Evolutionary conservation across 2,329 filamentous ascomycete species (phyloP).

Genomic region (Hypoxylon sp.): DNA sequence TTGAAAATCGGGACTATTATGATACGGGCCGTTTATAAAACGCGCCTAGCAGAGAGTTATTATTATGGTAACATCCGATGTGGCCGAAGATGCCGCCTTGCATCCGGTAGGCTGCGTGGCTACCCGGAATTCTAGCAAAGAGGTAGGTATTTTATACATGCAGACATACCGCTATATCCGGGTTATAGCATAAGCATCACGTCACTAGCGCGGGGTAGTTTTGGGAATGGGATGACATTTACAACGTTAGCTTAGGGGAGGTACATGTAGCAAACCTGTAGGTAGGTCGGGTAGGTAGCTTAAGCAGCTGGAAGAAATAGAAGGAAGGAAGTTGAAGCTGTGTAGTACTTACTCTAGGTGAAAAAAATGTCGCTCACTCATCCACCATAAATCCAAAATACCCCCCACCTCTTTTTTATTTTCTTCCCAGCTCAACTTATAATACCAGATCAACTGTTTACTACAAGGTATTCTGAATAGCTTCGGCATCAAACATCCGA

Average conservation of each 20-base stretch:
- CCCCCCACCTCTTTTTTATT: constrained; percentile 9
- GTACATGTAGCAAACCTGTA: background rate
- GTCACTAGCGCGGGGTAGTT: constrained; percentile 38
- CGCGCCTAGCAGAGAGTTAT: constrained; percentile 5
- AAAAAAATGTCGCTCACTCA: constrained; percentile 32
- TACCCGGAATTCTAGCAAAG: background rate
- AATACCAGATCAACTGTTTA: constrained; percentile 2
- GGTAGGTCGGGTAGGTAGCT: background rate
- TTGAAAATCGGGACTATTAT: too few species aligned
- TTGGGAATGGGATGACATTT: constrained; percentile 8
- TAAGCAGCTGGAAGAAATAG: constrained; percentile 10
- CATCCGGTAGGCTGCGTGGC: constrained; percentile 1
- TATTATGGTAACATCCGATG: constrained; percentile 20
- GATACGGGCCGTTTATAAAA: too few species aligned
- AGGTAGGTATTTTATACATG: constrained; percentile 3
- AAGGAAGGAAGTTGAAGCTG: too few species aligned
- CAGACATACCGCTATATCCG: constrained; percentile 4
- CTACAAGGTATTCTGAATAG: too few species aligned
- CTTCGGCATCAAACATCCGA: constrained; percentile 3
- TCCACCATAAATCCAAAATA: constrained; percentile 8
- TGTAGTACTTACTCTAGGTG: background rate
- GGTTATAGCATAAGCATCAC: constrained; percentile 31
- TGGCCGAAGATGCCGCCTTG: constrained; percentile 2
- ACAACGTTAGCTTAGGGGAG: constrained; percentile 5
- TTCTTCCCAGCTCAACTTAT: background rate